phyloP scores from a whole-genome alignment of 2,329 filamentous ascomycete genomes.

The Pseudogymnoascus sp. region DNA sequence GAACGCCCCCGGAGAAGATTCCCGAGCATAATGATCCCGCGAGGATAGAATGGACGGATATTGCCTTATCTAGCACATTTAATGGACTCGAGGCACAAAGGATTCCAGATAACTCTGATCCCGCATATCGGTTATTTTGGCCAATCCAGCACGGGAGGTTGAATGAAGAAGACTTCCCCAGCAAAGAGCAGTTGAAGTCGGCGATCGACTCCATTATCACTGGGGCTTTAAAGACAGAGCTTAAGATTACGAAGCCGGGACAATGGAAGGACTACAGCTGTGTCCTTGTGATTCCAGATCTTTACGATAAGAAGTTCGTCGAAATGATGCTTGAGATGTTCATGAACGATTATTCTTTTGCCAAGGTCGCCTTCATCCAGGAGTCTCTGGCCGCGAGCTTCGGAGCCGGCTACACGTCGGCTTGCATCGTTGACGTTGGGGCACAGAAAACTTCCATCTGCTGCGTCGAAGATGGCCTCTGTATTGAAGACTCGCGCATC shows the following conservation, averaged over 20 bases:
- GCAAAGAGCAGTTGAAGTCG: slow-evolving; percentile 70
- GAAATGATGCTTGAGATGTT: slow-evolving; percentile 76
- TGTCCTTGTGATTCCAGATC: slow-evolving; percentile 92
- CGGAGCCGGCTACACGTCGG: slow-evolving; percentile 86
- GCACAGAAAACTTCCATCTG: slow-evolving; percentile 96
- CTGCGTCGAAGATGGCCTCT: slow-evolving; percentile 94
- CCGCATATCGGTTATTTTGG: slow-evolving; percentile 89
- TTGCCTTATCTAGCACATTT: slow-evolving; percentile 58
- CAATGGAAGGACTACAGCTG: slow-evolving; percentile 89
- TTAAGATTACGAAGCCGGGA: slow-evolving; percentile 68
- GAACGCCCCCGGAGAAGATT: slow-evolving; percentile 76
- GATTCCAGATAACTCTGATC: slow-evolving; percentile 80
- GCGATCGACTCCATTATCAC: slow-evolving; percentile 85
- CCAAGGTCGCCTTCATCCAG: slow-evolving; percentile 85
- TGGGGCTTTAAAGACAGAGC: slow-evolving; percentile 75
- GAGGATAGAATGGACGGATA: slow-evolving; percentile 91
- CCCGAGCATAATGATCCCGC: slow-evolving; percentile 91
- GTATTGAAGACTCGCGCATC: slow-evolving; percentile 86
- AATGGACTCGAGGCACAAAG: slow-evolving; percentile 75
- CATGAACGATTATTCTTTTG: slow-evolving; percentile 84
- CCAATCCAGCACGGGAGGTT: slow-evolving; percentile 79
- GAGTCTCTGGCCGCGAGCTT: slow-evolving; percentile 93
- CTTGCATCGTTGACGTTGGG: slow-evolving; percentile 92
- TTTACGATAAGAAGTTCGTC: slow-evolving; percentile 92
- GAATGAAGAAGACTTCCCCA: slow-evolving; percentile 82